These are phyloP conservation scores for Diaporthe sp. DNA, from an alignment of 2,329 filamentous ascomycete genomes.

Conservation along the genomic window DNA sequence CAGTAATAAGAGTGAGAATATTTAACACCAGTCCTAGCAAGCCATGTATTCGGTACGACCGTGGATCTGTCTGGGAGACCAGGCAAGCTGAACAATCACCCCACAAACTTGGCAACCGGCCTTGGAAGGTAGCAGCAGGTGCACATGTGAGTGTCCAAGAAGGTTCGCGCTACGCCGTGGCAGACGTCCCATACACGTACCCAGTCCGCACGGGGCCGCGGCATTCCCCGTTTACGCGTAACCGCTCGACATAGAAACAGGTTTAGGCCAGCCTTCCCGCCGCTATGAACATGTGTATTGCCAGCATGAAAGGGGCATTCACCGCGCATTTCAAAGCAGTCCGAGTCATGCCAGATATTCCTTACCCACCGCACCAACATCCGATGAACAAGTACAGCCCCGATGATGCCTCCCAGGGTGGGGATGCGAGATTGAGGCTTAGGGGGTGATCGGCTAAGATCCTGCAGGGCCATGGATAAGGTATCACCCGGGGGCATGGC, in stretches of 20 bases:
- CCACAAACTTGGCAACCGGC: slow-evolving; percentile 2
- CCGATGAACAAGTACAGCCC: not conserved
- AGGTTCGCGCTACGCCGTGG: slow-evolving; percentile 7
- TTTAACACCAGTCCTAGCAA: not conserved
- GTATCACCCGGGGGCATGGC: not conserved
- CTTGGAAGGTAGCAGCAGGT: not conserved
- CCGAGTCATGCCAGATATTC: not conserved
- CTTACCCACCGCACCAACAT: slow-evolving; percentile 6
- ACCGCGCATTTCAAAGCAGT: not conserved
- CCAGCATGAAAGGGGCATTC: slow-evolving; percentile 3
- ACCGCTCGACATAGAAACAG: slow-evolving; percentile 10
- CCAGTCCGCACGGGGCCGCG: too few species aligned
- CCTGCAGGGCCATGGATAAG: slow-evolving; percentile 7
- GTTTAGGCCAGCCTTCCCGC: not conserved
- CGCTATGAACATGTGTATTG: not conserved
- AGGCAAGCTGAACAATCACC: slow-evolving; percentile 2
- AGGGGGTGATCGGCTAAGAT: not conserved
- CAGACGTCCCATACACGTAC: not conserved
- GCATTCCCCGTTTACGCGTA: slow-evolving; percentile 10
- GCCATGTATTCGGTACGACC: not conserved
- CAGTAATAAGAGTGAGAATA: not conserved
- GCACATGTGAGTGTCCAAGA: not conserved
- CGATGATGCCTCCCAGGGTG: slow-evolving; percentile 2
- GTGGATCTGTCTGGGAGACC: not conserved
- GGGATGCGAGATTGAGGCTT: slow-evolving; percentile 26